Evolutionary conservation across 805 yeast genomes (phyloP), one percentile per base, ranked within the genome.

Genomic region (Wickerhamomyces queroliae): DNA sequence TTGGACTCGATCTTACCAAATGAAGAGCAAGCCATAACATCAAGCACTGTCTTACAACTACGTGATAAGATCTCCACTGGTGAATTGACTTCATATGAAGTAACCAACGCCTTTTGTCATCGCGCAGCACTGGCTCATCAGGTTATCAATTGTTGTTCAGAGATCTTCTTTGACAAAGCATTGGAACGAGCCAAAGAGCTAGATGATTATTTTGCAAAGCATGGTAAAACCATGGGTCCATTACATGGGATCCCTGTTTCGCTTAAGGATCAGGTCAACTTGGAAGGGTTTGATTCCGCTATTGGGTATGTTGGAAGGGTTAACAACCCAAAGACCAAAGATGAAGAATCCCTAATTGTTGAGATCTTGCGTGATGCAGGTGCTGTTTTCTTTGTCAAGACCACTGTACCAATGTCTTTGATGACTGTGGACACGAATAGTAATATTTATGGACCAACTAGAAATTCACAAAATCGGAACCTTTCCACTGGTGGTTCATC

Each of bases 401-500:
- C 89, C 8, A 72, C 77, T 41, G 76, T 80, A 56, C 88, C 88
- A 5, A 87, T 80, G 55, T 66, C 78, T 4, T 62, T 81, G 55
- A 81, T 81, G 88, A 86, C 80, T 49, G 61, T 78, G 53, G 83
- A 78, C 55, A 73, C 84, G 19, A 63, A 67, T 51, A 78, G 79
- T 57, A 75, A 76, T 60, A 67, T 80, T 51, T 69, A 66, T 33
- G 86, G 85, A 6, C 64, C 76, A 46, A 67, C 83, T 6, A 64
- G 73, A 53, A 80, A 80, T 53, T 75, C 84, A 1, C 61, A 64
- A 58, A 80, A 81, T 48, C 64, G 78, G 28, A 59, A 68, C 20
- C 63, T 79, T 42, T 72, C 83, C 16, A 69, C 83, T 3, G 87
- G 88, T 46, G 88, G 88, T n/a, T 76, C 83, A 1, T 76, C 84